Evolutionary conservation across 768 basidiomycete species (phyloP).

Genomic region (Lepiota subincarnata): DNA sequence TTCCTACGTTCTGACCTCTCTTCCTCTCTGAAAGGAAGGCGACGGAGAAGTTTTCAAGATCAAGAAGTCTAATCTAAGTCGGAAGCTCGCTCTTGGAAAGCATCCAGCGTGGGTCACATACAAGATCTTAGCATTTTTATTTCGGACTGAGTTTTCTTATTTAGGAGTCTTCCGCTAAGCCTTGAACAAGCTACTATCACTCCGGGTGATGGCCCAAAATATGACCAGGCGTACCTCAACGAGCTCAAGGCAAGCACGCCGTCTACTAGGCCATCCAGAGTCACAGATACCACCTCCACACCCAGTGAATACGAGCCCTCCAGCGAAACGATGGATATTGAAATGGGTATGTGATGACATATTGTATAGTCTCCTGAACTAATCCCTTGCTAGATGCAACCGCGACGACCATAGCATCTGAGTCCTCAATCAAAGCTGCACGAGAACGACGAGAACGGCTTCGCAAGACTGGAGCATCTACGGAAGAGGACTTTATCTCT

Average conservation of each 20-base stretch:
- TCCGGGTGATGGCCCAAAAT: conserved; percentile 52
- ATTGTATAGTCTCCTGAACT: neutral
- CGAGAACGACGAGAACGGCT: conserved; percentile 74
- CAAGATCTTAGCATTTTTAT: neutral
- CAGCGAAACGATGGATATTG: conserved; percentile 29
- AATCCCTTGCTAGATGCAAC: conserved; percentile 25
- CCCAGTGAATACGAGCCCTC: conserved; percentile 37
- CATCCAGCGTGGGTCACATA: conserved; percentile 43
- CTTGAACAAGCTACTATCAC: conserved; percentile 57
- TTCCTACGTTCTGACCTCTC: conserved; percentile 24
- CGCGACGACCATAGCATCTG: conserved; percentile 60
- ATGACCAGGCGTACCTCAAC: conserved; percentile 68
- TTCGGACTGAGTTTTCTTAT: conserved; percentile 10
- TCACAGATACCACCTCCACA: conserved; percentile 43
- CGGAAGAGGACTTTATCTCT: conserved; percentile 75
- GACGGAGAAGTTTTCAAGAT: conserved; percentile 68
- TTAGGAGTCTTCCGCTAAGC: conserved; percentile 41
- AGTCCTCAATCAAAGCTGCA: conserved; percentile 66
- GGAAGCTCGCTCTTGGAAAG: conserved; percentile 54
- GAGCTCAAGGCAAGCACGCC: conserved; percentile 79
- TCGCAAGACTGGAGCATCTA: conserved; percentile 40
- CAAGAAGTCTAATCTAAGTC: conserved; percentile 77
- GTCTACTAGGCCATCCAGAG: conserved; percentile 41
- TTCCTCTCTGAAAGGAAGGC: conserved; percentile 42
- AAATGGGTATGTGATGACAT: conserved; percentile 19